Base-by-base conservation (phyloP, 2,329 filamentous ascomycete species). In the Pseudocercospora macadamiae region DNA sequence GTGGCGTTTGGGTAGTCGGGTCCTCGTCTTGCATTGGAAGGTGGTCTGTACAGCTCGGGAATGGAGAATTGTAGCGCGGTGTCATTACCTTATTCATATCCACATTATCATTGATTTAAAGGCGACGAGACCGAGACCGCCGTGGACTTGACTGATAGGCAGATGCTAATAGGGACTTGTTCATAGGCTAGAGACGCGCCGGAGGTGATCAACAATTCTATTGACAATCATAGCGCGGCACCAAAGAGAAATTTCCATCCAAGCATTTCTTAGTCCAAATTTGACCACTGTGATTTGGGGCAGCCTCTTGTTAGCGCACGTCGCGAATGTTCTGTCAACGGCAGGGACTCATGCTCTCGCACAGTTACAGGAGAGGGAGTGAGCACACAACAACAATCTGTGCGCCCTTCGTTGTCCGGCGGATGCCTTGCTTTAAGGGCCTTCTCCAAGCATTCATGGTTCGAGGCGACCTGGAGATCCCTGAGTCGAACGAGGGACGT, bases 1-100 rank as follows among this genome's bases (percentile, higher is more conserved):
- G 55, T 36, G 55, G 55, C 55, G 55, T 57, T 53, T 48, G 39
- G 28, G 4, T 14, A 19, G 25, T 16, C 26, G 26, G 47, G 23
- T 25, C 23, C 19, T 45, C n/a, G 21, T n/a, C 16, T 44, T 10
- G 16, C 21, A n/a, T n/a, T 45, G 39, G 18, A 9, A 45, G 19
- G 39, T 44, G 7, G 16, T 23, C 18, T 44, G 39, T 44, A 44
- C 19, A 44, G 16, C 39, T 10, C n/a, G 8, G 5, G 39, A 8
- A 23, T 21, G 39, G 16, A 21, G 39, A 10, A 16, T 12, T 7
- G 12, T 10, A 21, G 36, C 36, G 12, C 18, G 34, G 34, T n/a
- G 42, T 23, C 28, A 32, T 32, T 32, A 32, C 28, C 28, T n/a
- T 19, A 19, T 39, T 39, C 37, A 19, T 42, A 21, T 19, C 16